phyloP scores from a whole-genome alignment of 306 rosid species.

The Cicer pinnatifidum region DNA sequence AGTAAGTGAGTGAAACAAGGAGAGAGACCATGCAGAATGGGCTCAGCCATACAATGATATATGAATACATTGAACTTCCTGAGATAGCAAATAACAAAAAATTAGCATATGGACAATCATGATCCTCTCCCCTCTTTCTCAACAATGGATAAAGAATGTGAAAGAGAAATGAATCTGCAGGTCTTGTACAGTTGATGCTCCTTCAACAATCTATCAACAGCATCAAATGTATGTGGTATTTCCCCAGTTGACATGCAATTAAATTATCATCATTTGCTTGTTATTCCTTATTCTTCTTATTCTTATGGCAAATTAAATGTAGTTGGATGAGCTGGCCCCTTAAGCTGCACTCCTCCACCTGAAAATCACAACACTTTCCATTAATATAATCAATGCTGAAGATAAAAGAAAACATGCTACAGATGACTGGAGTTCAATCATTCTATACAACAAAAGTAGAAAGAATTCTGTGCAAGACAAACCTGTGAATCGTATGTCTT shows the following conservation, averaged over 20 bases:
- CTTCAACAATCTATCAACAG: slow-evolving; percentile 35
- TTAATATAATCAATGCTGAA: slow-evolving; percentile 22
- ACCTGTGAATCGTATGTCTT: slow-evolving; percentile 70
- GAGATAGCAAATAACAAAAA: slow-evolving; percentile 26
- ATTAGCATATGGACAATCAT: slow-evolving; percentile 29
- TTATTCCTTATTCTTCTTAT: slow-evolving; percentile 26
- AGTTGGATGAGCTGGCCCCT: slow-evolving; percentile 73
- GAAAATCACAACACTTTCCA: slow-evolving; percentile 45
- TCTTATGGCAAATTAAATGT: slow-evolving; percentile 40
- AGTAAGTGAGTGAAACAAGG: slow-evolving; percentile 32
- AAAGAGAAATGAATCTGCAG: slow-evolving; percentile 31
- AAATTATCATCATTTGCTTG: slow-evolving; percentile 36
- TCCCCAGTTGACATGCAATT: slow-evolving; percentile 39
- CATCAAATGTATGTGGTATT: slow-evolving; percentile 27
- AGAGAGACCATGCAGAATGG: slow-evolving; percentile 25
- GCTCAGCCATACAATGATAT: slow-evolving; percentile 14
- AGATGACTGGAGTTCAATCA: neutral
- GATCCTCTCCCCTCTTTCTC: slow-evolving; percentile 42
- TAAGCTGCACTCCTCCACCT: slow-evolving; percentile 85
- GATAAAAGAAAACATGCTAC: neutral
- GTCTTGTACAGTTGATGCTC: slow-evolving; percentile 35
- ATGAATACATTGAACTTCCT: slow-evolving; percentile 21
- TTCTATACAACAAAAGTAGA: slow-evolving; percentile 1
- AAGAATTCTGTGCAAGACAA: slow-evolving; percentile 34
- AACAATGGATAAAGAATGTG: slow-evolving; percentile 45